Conservation (phyloP, 1,139 yeast genomes). For the Sugiyamaella castrensis region DNA sequence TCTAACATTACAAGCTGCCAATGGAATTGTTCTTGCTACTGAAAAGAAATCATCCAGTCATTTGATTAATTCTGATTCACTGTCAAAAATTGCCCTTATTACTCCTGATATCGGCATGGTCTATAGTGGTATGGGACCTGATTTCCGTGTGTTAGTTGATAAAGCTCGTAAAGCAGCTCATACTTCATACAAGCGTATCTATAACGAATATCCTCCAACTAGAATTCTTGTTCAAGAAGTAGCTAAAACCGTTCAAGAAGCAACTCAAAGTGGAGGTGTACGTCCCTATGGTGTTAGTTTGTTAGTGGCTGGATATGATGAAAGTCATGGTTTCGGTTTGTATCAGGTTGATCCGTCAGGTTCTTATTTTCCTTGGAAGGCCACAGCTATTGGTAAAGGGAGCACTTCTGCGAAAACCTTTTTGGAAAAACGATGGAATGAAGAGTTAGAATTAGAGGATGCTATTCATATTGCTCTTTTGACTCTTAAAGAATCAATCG, state of each 20-base stretch:
- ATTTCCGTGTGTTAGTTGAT: conserved; percentile 90
- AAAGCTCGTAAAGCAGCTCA: conserved; percentile 92
- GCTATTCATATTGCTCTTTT: conserved; percentile 95
- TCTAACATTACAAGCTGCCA: conserved; percentile 52
- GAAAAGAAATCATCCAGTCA: conserved; percentile 86
- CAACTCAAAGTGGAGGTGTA: conserved; percentile 97
- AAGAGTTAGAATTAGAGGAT: conserved; percentile 93
- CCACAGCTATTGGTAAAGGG: conserved; percentile 97
- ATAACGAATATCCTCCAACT: conserved; percentile 97
- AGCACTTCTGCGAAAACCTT: conserved; percentile 94
- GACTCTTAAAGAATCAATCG: conserved; percentile 93
- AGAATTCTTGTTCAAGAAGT: conserved; percentile 90
- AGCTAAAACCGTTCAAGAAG: conserved; percentile 96
- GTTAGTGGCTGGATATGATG: conserved; percentile 92
- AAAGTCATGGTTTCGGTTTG: conserved; percentile 72
- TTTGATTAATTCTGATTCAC: conserved; percentile 69
- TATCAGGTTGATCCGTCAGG: conserved; percentile 99
- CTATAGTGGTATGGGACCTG: conserved; percentile 99
- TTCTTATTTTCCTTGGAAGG: conserved; percentile 99
- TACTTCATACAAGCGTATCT: conserved; percentile 85
- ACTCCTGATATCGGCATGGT: conserved; percentile 98
- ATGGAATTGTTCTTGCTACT: conserved; percentile 95
- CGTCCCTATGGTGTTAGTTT: conserved; percentile 97
- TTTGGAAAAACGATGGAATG: conserved; percentile 97
- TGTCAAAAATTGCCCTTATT: conserved; percentile 74